These are phyloP conservation scores for Saccharomyces hybrid DNA, from an alignment of 1,139 yeast genomes.

Conservation along the genomic window DNA sequence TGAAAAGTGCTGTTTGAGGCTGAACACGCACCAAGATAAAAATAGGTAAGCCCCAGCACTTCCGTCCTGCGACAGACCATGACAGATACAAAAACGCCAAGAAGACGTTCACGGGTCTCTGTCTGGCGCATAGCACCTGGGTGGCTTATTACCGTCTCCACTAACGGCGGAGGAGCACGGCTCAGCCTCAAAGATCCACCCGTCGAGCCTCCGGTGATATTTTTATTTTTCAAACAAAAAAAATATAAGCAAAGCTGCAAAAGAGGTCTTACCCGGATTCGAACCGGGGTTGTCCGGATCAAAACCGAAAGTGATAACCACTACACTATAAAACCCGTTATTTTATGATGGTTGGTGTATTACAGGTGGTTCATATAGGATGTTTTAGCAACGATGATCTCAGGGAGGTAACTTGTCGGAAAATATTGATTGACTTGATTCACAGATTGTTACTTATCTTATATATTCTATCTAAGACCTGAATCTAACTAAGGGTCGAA, in stretches of 20 bases:
- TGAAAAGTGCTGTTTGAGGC: background rate
- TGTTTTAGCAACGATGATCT: no score
- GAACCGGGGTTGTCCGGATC: constrained; percentile 90
- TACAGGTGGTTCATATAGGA: no score
- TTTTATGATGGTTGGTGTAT: background rate
- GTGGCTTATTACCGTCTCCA: background rate
- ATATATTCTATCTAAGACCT: no score
- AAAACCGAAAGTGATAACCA: constrained; percentile 62
- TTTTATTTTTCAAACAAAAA: background rate
- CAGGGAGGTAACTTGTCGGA: no score
- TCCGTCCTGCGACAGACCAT: background rate
- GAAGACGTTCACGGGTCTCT: background rate
- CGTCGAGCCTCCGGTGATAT: background rate
- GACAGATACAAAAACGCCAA: background rate
- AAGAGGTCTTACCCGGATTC: constrained; percentile 87
- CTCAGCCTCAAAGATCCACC: background rate
- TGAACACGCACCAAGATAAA: background rate
- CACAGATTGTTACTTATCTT: no score
- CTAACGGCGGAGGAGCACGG: background rate
- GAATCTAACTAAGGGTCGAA: no score
- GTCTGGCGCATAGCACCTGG: background rate
- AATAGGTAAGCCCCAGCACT: background rate
- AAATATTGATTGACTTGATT: no score
- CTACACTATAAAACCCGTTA: constrained; percentile 43
- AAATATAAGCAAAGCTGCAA: constrained; percentile 21